A percentile compares a stretch with the other conserved stretches of the same genome.
Conservation (phyloP, 1,284 basidiomycete species). For the Clitocybe nebularis region DNA sequence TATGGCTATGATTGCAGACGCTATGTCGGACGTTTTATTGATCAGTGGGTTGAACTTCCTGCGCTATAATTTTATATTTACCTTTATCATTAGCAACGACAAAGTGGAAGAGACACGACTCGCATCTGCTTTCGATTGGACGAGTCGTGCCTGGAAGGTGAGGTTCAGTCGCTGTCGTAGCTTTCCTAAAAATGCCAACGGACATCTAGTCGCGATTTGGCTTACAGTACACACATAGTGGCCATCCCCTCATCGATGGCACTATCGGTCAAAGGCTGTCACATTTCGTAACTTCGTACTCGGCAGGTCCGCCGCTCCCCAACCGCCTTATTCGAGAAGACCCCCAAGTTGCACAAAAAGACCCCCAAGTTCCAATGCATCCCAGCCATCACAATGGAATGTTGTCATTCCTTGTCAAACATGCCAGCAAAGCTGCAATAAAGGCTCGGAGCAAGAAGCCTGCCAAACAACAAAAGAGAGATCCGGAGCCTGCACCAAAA, state of each 20-base stretch:
- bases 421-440: too few species aligned
- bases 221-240: constrained; percentile 42
- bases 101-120: constrained; percentile 42
- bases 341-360: too few species aligned
- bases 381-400: too few species aligned
- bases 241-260: constrained; percentile 41
- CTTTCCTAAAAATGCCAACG: not conserved
- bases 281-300: too few species aligned
- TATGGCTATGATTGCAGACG: constrained; percentile 27
- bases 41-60: constrained; percentile 25
- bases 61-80: too few species aligned
- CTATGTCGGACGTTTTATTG: constrained; percentile 25
- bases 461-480: too few species aligned
- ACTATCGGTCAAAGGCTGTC: constrained; percentile 36
- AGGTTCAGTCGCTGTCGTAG: not conserved
- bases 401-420: too few species aligned
- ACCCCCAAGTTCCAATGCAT: not conserved
- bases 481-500: too few species aligned
- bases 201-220: constrained; percentile 31
- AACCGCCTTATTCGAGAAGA: too few species aligned
- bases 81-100: constrained; percentile 33
- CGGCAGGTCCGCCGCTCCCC: too few species aligned
- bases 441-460: too few species aligned
- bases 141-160: constrained; percentile 43
- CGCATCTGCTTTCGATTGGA: constrained; percentile 38